These are phyloP conservation scores for Geotrichum ghanense DNA, from an alignment of 805 yeast genomes.

Conservation along the genomic window DNA sequence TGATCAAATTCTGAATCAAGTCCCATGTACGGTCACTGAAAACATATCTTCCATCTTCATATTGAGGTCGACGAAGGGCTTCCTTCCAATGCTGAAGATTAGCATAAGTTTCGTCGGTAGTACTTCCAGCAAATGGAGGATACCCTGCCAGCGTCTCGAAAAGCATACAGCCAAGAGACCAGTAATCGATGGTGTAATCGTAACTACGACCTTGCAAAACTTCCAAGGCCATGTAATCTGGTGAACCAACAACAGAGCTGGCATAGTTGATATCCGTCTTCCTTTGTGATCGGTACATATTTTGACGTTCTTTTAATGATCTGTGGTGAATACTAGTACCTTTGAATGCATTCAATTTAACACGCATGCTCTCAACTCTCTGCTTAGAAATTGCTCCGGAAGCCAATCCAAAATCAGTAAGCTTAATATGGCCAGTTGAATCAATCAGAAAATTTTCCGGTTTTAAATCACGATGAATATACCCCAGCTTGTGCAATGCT, in stretches of 20 bases:
- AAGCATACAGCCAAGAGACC: slow-evolving; percentile 97
- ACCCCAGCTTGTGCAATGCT: slow-evolving; percentile 87
- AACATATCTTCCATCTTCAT: slow-evolving; percentile 82
- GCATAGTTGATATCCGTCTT: slow-evolving; percentile 72
- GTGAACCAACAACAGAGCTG: slow-evolving; percentile 93
- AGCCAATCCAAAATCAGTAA: slow-evolving; percentile 95
- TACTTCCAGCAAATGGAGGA: slow-evolving; percentile 92
- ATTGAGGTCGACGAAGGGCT: slow-evolving; percentile 77
- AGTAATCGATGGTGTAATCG: slow-evolving; percentile 94
- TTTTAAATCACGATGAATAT: slow-evolving; percentile 92
- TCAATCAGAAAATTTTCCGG: slow-evolving; percentile 91
- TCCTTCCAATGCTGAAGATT: slow-evolving; percentile 90
- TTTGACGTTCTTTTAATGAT: slow-evolving; percentile 78
- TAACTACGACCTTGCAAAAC: slow-evolving; percentile 89
- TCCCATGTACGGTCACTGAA: slow-evolving; percentile 97
- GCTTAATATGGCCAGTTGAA: slow-evolving; percentile 79
- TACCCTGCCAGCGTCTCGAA: slow-evolving; percentile 94
- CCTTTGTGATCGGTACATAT: slow-evolving; percentile 67
- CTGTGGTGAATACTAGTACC: slow-evolving; percentile 62
- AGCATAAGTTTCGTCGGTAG: slow-evolving; percentile 89
- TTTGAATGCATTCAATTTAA: slow-evolving; percentile 53
- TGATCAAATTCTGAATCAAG: slow-evolving; percentile 64
- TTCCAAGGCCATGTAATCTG: slow-evolving; percentile 98
- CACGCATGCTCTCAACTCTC: slow-evolving; percentile 84
- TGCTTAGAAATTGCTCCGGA: slow-evolving; percentile 92